Evolutionary conservation across 2,329 filamentous ascomycete species (phyloP).

Genomic region (Aureobasidium sp.): DNA sequence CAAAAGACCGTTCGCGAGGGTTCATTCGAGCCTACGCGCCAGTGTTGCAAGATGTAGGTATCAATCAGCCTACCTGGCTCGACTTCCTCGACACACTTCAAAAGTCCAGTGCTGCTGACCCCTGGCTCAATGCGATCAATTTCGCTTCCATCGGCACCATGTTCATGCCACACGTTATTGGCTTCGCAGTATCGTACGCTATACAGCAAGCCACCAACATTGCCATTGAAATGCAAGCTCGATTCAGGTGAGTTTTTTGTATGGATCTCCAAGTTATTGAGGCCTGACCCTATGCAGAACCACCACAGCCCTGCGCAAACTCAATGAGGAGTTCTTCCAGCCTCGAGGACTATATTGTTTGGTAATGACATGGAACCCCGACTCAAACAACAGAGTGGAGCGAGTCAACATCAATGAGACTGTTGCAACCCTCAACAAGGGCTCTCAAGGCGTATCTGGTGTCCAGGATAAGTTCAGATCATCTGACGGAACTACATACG

Average conservation of each 20-base stretch:
- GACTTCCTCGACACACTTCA: neutral
- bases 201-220: neutral
- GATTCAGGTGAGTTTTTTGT: neutral
- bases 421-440: neutral
- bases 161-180: neutral
- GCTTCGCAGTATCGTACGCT: neutral
- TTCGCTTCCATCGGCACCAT: neutral
- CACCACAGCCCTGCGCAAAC: neutral
- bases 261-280: too few relatives aligned
- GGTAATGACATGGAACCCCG: conserved; percentile 9
- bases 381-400: neutral
- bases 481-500: conserved; percentile 1
- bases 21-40: conserved; percentile 5
- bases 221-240: conserved; percentile 8
- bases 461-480: neutral
- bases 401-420: conserved; percentile 3
- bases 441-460: neutral
- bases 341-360: conserved; percentile 11
- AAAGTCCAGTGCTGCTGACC: neutral
- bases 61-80: neutral
- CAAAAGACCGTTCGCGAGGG: neutral
- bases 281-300: neutral
- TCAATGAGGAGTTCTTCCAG: conserved; percentile 16
- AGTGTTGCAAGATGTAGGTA: neutral
- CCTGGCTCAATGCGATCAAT: conserved; percentile 26